Conservation (phyloP, 192 early-diverging fungal species). For the Globomyces pollinis-pini region DNA sequence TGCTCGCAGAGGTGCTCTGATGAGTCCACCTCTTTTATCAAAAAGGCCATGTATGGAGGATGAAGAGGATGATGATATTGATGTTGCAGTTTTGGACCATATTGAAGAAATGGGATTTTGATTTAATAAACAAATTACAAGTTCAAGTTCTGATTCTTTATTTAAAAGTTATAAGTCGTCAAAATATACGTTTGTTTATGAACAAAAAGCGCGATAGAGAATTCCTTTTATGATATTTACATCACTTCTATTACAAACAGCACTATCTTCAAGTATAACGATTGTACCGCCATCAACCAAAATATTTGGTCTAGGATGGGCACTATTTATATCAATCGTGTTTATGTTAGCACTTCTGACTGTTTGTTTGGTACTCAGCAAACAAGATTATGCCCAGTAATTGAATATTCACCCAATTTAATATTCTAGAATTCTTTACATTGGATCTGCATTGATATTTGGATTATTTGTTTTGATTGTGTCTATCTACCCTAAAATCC, state of each 20-base stretch:
- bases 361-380: conserved; percentile 2
- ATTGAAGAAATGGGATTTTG: conserved; percentile 36
- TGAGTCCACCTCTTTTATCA: conserved; percentile 32
- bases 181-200: no score
- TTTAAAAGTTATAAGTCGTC: no score
- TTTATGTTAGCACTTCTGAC: conserved; percentile 6
- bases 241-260: neutral
- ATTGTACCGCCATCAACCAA: conserved; percentile 11
- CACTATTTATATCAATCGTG: conserved; percentile 6
- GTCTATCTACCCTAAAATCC: conserved; percentile 8
- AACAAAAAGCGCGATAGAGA: no score
- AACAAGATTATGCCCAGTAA: conserved; percentile 13
- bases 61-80: conserved; percentile 44
- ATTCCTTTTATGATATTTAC: neutral
- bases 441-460: conserved; percentile 9
- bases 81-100: conserved; percentile 40
- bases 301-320: conserved; percentile 30
- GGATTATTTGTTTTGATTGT: conserved; percentile 19
- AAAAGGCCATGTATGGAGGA: conserved; percentile 31
- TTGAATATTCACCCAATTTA: neutral
- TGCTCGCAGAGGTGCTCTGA: conserved; percentile 31
- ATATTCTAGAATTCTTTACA: conserved; percentile 13
- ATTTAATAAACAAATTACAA: neutral
- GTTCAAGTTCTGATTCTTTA: no score
- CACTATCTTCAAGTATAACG: neutral